Conservation (phyloP, 495 filamentous ascomycete species). For the Thermochaetoides thermophila region DNA sequence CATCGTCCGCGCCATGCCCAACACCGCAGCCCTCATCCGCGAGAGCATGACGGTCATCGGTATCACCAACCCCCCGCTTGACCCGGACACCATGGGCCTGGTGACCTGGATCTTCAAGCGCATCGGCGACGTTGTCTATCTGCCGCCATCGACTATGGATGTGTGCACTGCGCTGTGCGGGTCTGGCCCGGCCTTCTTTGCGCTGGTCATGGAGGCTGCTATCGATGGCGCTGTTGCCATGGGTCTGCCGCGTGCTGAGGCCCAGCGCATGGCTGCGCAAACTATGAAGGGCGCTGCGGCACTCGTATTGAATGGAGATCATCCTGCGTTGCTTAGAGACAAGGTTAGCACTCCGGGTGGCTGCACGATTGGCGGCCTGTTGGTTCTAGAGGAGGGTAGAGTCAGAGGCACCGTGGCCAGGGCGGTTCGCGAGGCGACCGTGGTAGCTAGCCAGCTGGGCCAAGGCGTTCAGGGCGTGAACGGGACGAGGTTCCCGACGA, state of each 20-base stretch:
- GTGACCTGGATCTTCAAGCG: slow-evolving; percentile 64
- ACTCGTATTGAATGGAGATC: slow-evolving; percentile 56
- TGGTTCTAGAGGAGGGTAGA: slow-evolving; percentile 62
- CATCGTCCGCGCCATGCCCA: slow-evolving; percentile 66
- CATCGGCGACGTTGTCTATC: slow-evolving; percentile 51
- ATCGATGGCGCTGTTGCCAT: slow-evolving; percentile 70
- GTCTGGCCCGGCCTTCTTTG: slow-evolving; percentile 64
- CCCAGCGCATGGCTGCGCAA: slow-evolving; percentile 68
- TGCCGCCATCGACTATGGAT: slow-evolving; percentile 56
- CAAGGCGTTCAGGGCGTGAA: slow-evolving; percentile 35
- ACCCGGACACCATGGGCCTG: slow-evolving; percentile 34
- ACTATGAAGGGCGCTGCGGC: slow-evolving; percentile 58
- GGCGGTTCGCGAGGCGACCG: slow-evolving; percentile 63
- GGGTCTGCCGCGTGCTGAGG: slow-evolving; percentile 63
- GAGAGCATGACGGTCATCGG: slow-evolving; percentile 72
- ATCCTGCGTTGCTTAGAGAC: slow-evolving; percentile 60
- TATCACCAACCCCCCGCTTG: slow-evolving; percentile 41
- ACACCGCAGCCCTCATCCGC: slow-evolving; percentile 53
- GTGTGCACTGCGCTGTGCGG: slow-evolving; percentile 61
- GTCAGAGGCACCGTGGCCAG: slow-evolving; percentile 55
- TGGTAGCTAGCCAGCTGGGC: slow-evolving; percentile 59
- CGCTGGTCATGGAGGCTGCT: slow-evolving; percentile 61
- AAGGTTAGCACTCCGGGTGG: slow-evolving; percentile 70
- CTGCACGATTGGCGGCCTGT: slow-evolving; percentile 62
- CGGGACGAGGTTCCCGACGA: slow-evolving; percentile 21